Percentiles rank a stretch among this genome's conserved stretches.
phyloP scores from a whole-genome alignment of 2,329 filamentous ascomycete species.

The Lachnellula arida region DNA sequence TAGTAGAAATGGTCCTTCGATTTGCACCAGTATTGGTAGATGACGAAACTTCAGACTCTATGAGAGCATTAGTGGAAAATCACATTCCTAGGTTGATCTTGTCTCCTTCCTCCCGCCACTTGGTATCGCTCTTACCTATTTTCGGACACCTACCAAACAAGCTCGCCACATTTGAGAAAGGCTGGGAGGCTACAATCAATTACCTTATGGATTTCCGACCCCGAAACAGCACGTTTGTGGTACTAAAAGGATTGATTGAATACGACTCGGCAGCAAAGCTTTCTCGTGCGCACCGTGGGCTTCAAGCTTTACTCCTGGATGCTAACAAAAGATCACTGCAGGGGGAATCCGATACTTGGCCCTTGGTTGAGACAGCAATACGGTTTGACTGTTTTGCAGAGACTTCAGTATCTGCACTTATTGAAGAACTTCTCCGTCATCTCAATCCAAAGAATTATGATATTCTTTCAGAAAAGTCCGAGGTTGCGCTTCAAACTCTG shows the following conservation, averaged over 20 bases:
- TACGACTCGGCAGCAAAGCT: constrained; percentile 36
- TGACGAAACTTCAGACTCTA: constrained; percentile 39
- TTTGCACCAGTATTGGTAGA: constrained; percentile 39
- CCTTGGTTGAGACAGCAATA: constrained; percentile 46
- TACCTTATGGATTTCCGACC: constrained; percentile 34
- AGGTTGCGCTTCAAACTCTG: constrained; percentile 40
- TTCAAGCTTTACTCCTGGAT: constrained; percentile 46
- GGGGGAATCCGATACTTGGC: constrained; percentile 35
- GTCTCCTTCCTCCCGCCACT: constrained; percentile 62
- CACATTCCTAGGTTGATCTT: constrained; percentile 55
- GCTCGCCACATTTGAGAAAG: constrained; percentile 18
- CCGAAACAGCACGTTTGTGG: constrained; percentile 30
- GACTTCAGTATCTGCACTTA: constrained; percentile 30
- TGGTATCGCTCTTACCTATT: constrained; percentile 61
- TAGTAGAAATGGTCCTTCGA: constrained; percentile 49
- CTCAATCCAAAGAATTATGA: constrained; percentile 20
- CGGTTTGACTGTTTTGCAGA: constrained; percentile 27
- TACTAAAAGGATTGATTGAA: constrained; percentile 45
- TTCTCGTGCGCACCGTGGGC: constrained; percentile 34
- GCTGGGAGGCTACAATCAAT: constrained; percentile 36
- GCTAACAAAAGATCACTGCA: constrained; percentile 38
- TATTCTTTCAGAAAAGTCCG: constrained; percentile 4
- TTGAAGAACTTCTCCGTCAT: constrained; percentile 27
- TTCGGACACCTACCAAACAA: constrained; percentile 43
- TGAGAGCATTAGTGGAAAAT: constrained; percentile 48